Percentiles rank a stretch among this genome's conserved stretches.
These are phyloP conservation scores for Funneliformis mosseae DNA, from an alignment of 192 early-diverging fungal genomes.

Conservation along the genomic window DNA sequence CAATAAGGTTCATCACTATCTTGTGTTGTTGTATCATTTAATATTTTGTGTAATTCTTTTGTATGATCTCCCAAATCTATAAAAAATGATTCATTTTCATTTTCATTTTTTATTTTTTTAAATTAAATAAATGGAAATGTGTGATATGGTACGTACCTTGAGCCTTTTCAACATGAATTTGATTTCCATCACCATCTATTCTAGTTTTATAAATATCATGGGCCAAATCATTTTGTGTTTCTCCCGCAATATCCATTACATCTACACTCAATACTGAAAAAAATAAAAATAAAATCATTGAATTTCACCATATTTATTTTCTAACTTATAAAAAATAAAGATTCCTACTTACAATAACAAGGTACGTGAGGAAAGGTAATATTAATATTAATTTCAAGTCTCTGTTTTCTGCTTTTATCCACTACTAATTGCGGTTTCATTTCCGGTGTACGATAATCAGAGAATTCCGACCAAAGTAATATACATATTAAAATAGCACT, in stretches of 20 bases:
- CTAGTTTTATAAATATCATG: conserved; percentile 85
- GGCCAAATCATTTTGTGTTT: conserved; percentile 75
- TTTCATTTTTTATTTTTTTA: too few species aligned
- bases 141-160: conserved; percentile 43
- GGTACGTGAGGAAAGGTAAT: conserved; percentile 91
- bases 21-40: conserved; percentile 33
- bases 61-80: conserved; percentile 59
- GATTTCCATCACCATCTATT: conserved; percentile 65
- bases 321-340: not conserved
- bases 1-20: conserved; percentile 58
- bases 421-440: conserved; percentile 78
- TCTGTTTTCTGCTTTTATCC: conserved; percentile 83
- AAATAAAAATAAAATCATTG: not conserved
- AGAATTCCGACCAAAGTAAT: conserved; percentile 82
- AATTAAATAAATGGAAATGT: not conserved
- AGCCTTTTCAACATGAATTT: conserved; percentile 60
- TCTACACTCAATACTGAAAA: conserved; percentile 81
- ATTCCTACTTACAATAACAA: conserved; percentile 69
- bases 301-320: not conserved
- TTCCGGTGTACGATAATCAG: conserved; percentile 71
- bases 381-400: conserved; percentile 87
- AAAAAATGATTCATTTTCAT: not conserved
- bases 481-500: conserved; percentile 71
- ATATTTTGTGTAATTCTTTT: conserved; percentile 34
- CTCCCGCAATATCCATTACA: conserved; percentile 93